Evolutionary conservation across 371 early-diverging fungal species (phyloP), one percentile per base, ranked within the genome.

Genomic region (Saksenaea oblongispora): DNA sequence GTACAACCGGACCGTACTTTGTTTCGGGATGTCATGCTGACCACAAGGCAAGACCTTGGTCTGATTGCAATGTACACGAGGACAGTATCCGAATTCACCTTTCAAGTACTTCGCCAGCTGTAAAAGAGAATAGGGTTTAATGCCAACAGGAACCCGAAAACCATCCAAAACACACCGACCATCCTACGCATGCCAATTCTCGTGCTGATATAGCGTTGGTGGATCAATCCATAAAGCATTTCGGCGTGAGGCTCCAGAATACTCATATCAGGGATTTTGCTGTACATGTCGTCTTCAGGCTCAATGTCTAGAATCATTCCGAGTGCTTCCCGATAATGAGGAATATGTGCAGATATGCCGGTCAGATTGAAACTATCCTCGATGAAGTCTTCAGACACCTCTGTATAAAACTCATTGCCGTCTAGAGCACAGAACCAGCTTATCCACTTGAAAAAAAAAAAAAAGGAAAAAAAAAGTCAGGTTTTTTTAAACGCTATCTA

Each of bases 311-410:
- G 73, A 59, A 98, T 95, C 76, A 93, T 84, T 39, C 90, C 89
- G 42, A 93, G 84, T 1, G 93, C 92, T 53, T 89, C 87, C 57
- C 88, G 82, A 72, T 93, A 96, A 71, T 91, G 83, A 13, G 87
- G 85, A 2, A 95, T 87, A 51, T 88, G 87, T 5, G 87, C 78
- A 62, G 82, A 84, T 42, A 98, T 78, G 14, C 97, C 97, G 28
- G 91, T 90, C 42, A 97, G 75, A 78, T 98, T 97, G 74, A 98
- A 98, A 56, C 91, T 85, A 77, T 98, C 98, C 65, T 88, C 87
- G 60, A 94, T 93, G 72, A 89, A 95, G 28, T 89, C 89, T 59
- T 90, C 91, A 41, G 91, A 87, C 1, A 95, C 89, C 65, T 91
- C 89, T 53, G 89, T 87, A 76, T 91, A 94, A 68, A 86, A 89